Evolutionary conservation across 1,284 basidiomycete species (phyloP).

Genomic region (Ceratobasidium sp.): DNA sequence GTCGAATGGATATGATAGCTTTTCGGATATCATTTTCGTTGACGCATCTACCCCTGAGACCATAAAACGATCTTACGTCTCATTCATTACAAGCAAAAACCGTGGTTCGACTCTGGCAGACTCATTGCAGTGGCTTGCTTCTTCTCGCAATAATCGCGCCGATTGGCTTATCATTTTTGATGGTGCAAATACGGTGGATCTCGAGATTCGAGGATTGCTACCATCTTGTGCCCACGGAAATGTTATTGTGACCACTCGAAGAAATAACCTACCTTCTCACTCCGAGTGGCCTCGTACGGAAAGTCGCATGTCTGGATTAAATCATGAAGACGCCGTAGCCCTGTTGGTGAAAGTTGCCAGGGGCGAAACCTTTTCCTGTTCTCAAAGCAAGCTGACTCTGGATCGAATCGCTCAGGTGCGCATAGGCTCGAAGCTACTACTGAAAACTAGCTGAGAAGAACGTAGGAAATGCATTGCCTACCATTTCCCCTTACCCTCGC

Average conservation of each 20-base stretch:
- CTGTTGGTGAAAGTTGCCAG: neutral
- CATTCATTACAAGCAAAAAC: neutral
- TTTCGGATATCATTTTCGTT: constrained; percentile 2
- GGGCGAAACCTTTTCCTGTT: neutral
- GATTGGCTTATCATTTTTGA: constrained; percentile 1
- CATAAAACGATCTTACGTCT: neutral
- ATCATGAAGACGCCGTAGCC: neutral
- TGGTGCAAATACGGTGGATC: neutral
- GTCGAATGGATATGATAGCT: neutral
- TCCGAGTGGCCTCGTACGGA: constrained; percentile 1
- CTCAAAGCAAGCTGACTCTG: neutral
- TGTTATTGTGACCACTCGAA: constrained; percentile 1
- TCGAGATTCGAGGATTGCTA: neutral
- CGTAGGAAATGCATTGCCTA: neutral
- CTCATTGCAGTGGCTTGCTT: neutral
- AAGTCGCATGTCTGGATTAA: neutral
- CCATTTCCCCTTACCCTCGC: neutral
- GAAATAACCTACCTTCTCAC: neutral
- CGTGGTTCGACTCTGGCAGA: neutral
- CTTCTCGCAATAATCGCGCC: too few relatives aligned
- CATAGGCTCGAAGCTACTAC: neutral
- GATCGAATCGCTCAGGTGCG: neutral
- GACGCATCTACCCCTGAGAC: neutral
- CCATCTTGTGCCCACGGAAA: constrained; percentile 1
- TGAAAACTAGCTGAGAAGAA: neutral